These are phyloP conservation scores for Salisapilia sapeloensis DNA, from an alignment of 352 stramenopile genomes.

Conservation along the genomic window DNA sequence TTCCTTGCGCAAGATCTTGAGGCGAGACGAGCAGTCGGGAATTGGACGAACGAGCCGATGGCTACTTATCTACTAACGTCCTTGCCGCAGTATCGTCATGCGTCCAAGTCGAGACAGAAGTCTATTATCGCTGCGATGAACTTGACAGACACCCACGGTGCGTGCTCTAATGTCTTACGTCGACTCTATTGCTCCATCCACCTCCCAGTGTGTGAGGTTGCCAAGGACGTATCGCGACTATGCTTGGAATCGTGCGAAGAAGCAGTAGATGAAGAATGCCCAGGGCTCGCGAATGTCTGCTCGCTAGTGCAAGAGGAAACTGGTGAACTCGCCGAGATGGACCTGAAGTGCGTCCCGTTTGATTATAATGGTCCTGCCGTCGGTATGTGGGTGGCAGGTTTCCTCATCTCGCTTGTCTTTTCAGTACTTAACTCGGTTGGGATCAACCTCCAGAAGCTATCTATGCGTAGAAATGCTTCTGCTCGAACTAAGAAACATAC, in stretches of 20 bases:
- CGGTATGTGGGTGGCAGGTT: constrained; percentile 75
- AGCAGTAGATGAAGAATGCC: constrained; percentile 36
- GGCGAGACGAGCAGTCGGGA: constrained; percentile 17
- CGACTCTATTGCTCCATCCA: constrained; percentile 48
- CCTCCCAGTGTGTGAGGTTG: constrained; percentile 72
- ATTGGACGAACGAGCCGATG: constrained; percentile 30
- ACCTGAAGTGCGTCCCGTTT: constrained; percentile 72
- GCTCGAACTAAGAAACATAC: constrained; percentile 54
- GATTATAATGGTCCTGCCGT: constrained; percentile 45
- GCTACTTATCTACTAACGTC: constrained; percentile 8
- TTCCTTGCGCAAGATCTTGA: constrained; percentile 40
- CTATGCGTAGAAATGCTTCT: constrained; percentile 55
- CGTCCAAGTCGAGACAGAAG: constrained; percentile 15
- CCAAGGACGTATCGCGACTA: constrained; percentile 39
- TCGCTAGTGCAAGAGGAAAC: constrained; percentile 11
- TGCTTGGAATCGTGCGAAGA: constrained; percentile 47
- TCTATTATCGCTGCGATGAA: constrained; percentile 23
- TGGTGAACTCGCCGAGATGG: constrained; percentile 33
- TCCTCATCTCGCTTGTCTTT: constrained; percentile 78
- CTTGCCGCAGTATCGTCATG: constrained; percentile 30
- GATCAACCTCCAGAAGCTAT: constrained; percentile 87
- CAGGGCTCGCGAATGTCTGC: constrained; percentile 42
- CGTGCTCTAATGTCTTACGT: constrained; percentile 35
- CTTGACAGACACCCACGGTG: constrained; percentile 39
- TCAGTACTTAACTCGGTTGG: constrained; percentile 79